A percentile compares a stretch with the other conserved stretches of the same genome.
Evolutionary conservation across 2,329 filamentous ascomycete genomes (phyloP).

Genomic region (Epichloe baconii): DNA sequence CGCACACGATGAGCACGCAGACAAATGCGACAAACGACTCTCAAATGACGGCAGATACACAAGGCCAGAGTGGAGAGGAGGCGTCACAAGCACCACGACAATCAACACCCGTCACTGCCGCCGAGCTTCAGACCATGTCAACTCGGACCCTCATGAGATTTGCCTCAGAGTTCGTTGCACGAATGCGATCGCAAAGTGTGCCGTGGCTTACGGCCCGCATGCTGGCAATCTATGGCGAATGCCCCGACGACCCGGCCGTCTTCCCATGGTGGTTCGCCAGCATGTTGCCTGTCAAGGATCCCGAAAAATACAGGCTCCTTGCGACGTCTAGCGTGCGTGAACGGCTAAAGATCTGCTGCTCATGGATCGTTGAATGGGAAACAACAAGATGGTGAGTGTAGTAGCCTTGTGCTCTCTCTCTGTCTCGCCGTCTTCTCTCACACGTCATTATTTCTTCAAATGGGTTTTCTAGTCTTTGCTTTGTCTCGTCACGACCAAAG

Average conservation of each 20-base stretch:
- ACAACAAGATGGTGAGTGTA: slow-evolving; percentile 55
- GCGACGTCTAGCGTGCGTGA: slow-evolving; percentile 64
- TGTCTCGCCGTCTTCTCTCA: neutral
- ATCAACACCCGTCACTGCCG: neutral
- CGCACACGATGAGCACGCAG: neutral
- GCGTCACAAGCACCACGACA: neutral
- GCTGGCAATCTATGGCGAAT: slow-evolving; percentile 61
- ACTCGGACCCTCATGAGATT: slow-evolving; percentile 58
- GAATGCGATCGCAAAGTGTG: slow-evolving; percentile 55
- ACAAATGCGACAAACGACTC: neutral
- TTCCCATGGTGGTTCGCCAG: slow-evolving; percentile 90
- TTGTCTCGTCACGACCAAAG: neutral
- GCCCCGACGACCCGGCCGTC: slow-evolving; percentile 58
- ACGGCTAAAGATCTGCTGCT: slow-evolving; percentile 68
- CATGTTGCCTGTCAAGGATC: slow-evolving; percentile 62
- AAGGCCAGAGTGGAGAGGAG: neutral
- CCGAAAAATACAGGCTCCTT: slow-evolving; percentile 68
- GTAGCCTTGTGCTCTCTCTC: neutral
- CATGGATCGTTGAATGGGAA: slow-evolving; percentile 66
- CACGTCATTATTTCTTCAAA: neutral
- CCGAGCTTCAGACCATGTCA: slow-evolving; percentile 35
- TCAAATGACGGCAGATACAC: neutral
- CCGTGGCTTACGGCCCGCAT: slow-evolving; percentile 65
- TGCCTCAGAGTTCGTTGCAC: slow-evolving; percentile 52
- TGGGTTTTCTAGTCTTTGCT: neutral